Evolutionary conservation across 257 asterid genomes (phyloP).

Genomic region (Solanum boliviense): DNA sequence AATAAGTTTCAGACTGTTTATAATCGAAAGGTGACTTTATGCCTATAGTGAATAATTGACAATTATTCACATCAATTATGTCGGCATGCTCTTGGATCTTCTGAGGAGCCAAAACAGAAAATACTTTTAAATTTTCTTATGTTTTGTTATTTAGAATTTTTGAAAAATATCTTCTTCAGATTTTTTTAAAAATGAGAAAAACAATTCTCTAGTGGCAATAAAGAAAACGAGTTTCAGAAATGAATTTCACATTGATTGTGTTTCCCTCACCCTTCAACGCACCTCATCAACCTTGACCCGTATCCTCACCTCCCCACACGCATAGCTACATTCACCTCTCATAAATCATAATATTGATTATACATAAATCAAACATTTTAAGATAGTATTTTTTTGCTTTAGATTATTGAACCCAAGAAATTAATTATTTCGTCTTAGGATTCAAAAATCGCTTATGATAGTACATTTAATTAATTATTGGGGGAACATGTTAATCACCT

Average conservation of each 20-base stretch:
- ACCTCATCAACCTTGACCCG: background rate
- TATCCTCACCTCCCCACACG: background rate
- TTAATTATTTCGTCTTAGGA: background rate
- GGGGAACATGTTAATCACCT: background rate
- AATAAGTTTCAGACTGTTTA: too few relatives aligned
- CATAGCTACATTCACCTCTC: background rate
- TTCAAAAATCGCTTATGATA: background rate
- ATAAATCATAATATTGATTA: too few relatives aligned
- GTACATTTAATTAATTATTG: background rate
- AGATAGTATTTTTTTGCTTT: too few relatives aligned
- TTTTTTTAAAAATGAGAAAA: too few relatives aligned
- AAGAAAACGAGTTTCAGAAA: too few relatives aligned
- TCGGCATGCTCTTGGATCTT: background rate
- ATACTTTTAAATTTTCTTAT: too few relatives aligned
- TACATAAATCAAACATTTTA: too few relatives aligned
- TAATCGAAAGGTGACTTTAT: background rate
- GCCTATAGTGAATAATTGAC: background rate
- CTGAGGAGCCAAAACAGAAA: background rate
- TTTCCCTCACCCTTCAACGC: background rate
- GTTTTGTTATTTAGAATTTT: too few relatives aligned
- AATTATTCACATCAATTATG: background rate
- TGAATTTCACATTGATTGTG: background rate
- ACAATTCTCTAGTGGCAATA: too few relatives aligned
- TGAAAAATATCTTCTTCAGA: too few relatives aligned
- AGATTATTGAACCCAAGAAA: background rate